These are phyloP conservation scores for Cytospora schulzeri DNA, from an alignment of 2,329 filamentous ascomycete genomes.

Conservation along the genomic window DNA sequence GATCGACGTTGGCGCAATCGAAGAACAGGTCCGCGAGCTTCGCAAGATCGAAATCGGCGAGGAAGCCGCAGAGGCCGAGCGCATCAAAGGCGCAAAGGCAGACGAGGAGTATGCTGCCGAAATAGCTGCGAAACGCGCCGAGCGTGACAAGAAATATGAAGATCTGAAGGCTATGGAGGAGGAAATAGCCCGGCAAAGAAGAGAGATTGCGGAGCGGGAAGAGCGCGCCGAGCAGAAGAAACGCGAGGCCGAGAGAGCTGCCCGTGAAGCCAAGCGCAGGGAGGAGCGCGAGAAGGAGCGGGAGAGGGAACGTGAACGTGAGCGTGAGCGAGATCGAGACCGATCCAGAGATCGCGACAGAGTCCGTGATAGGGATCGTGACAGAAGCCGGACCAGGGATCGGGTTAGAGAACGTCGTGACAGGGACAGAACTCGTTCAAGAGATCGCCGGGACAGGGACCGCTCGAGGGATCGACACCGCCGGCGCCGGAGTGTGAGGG, in stretches of 20 bases:
- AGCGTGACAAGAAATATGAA: constrained; percentile 63
- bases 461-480: constrained; percentile 38
- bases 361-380: constrained; percentile 39
- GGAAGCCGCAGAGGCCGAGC: constrained; percentile 67
- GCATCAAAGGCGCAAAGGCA: constrained; percentile 66
- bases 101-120: constrained; percentile 74
- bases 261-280: constrained; percentile 37
- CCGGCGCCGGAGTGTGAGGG: constrained; percentile 39
- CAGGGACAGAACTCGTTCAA: constrained; percentile 33
- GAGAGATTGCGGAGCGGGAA: constrained; percentile 56
- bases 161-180: constrained; percentile 62
- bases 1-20: constrained; percentile 69
- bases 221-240: constrained; percentile 42
- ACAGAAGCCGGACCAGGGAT: constrained; percentile 37
- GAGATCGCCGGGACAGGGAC: constrained; percentile 29
- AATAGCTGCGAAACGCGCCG: constrained; percentile 59
- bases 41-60: constrained; percentile 69
- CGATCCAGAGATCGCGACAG: constrained; percentile 44
- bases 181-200: constrained; percentile 61
- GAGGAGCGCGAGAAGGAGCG: constrained; percentile 44
- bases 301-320: constrained; percentile 45
- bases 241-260: constrained; percentile 39
- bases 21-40: constrained; percentile 69
- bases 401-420: constrained; percentile 34
- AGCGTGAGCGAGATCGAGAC: constrained; percentile 50